Evolutionary conservation across 495 filamentous ascomycete species (phyloP), one percentile per base, ranked within the genome.

Genomic region (Pyrenula massariospora): DNA sequence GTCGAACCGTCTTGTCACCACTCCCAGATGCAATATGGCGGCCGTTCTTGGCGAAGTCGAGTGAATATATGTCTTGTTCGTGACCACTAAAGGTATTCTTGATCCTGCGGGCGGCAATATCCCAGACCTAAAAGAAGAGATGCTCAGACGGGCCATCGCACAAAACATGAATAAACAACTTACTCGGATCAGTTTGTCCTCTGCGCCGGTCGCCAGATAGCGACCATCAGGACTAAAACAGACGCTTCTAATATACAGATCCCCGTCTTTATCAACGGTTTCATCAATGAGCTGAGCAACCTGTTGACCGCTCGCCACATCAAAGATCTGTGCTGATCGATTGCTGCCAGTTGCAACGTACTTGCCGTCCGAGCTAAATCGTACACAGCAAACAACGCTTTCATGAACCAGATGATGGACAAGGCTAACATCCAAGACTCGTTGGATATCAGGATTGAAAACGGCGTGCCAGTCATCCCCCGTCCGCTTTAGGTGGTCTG

Each of bases 31-130:
- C 89, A 61, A 95, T 94, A 57, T 87, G 88, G 49, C 86, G 86
- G 10, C 89, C 89, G 60, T 93, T 90, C 23, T 88, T 80, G 22
- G 89, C 86, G 62, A 93, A 95, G 62, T 95, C 89, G 10, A 95
- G 76, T n/a, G 88, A 92, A 67, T 95, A 94, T 59, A 95, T 95
- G 58, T 94, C 89, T 66, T 95, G 89, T 68, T 95, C 89, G 67
- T 95, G 89, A 21, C 89, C 89, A 25, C 77, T 70, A 70, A 95
- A 93, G 2, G 86, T 89, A 59, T 89, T 84, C 57, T 85, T 85
- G 66, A 95, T 95, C 8, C 78, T 82, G 53, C 85, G 79, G 23
- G 71, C 73, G 52, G 75, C 75, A 60, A 95, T 94, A 69, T 95
- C 89, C 89, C 89, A 95, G 56, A 95, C 88, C 88, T 92, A 67